A percentile compares a stretch with the other conserved stretches of the same genome.
Evolutionary conservation across 352 stramenopile genomes (phyloP).

Genomic region (Albugo laibachii): DNA sequence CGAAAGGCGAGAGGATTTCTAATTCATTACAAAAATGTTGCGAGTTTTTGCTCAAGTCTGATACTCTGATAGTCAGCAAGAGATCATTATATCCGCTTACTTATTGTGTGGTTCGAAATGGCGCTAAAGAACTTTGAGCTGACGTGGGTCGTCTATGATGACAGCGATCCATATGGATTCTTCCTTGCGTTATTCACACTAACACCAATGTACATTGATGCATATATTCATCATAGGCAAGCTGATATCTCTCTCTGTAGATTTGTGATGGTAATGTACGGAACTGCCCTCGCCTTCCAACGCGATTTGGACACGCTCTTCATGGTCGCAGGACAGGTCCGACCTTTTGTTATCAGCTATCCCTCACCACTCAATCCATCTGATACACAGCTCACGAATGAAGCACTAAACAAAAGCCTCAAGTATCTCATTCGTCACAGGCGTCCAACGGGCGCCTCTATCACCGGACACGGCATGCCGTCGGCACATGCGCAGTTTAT

Average conservation of each 20-base stretch:
- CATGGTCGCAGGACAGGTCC: slow-evolving; percentile 50
- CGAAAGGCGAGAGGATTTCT: no score
- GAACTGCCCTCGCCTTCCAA: slow-evolving; percentile 55
- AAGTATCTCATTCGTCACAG: slow-evolving; percentile 55
- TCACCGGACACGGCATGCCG: slow-evolving; percentile 50
- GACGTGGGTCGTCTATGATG: slow-evolving; percentile 73
- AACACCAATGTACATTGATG: slow-evolving; percentile 33
- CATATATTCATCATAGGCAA: neutral
- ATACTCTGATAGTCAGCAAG: no score
- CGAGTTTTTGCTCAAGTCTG: no score
- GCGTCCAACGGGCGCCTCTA: slow-evolving; percentile 35
- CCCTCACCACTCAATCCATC: neutral
- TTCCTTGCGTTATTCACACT: slow-evolving; percentile 56
- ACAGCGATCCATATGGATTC: slow-evolving; percentile 33
- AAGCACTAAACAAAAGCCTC: slow-evolving; percentile 58
- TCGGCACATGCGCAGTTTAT: slow-evolving; percentile 71
- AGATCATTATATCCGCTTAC: no score
- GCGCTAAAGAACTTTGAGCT: slow-evolving; percentile 52
- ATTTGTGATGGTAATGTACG: slow-evolving; percentile 72
- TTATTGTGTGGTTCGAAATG: slow-evolving; percentile 1
- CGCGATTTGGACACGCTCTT: slow-evolving; percentile 54
- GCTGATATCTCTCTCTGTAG: slow-evolving; percentile 9
- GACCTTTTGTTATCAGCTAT: neutral
- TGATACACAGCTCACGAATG: slow-evolving; percentile 29
- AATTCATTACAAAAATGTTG: no score